Conservation (phyloP, 139 green algal genomes). For the Eudorina sp. region DNA sequence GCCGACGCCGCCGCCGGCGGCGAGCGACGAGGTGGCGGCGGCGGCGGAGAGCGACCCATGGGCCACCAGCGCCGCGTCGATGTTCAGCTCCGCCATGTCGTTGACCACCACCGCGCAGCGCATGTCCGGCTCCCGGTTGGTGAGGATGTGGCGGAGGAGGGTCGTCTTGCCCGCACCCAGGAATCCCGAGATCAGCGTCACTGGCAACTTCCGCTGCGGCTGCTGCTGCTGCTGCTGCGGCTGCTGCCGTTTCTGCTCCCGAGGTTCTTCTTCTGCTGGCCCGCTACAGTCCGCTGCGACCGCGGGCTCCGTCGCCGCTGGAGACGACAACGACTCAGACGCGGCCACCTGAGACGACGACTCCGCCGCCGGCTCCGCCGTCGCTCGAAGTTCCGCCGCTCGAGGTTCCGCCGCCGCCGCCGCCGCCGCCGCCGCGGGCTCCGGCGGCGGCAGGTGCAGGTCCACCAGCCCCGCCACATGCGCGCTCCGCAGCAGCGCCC, state of each 20-base stretch:
- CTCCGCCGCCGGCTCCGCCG: neutral
- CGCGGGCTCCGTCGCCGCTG: no score
- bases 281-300: no score
- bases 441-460: neutral
- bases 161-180: conserved; percentile 87
- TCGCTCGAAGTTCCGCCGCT: neutral
- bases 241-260: no score
- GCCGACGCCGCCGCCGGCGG: neutral
- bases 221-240: neutral
- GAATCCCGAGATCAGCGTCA: conserved; percentile 84
- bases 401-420: neutral
- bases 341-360: neutral
- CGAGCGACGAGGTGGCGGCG: neutral
- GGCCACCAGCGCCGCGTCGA: conserved; percentile 81
- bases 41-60: conserved; percentile 39
- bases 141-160: conserved; percentile 82
- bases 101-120: conserved; percentile 88
- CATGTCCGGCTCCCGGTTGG: conserved; percentile 48
- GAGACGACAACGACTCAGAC: neutral
- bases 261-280: no score
- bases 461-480: conserved; percentile 7
- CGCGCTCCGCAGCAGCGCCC: neutral
- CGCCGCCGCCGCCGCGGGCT: neutral
- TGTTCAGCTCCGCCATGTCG: conserved; percentile 91
- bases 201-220: conserved; percentile 59